Conservation (phyloP, 257 asterid genomes). For the Capsicum chinense region DNA sequence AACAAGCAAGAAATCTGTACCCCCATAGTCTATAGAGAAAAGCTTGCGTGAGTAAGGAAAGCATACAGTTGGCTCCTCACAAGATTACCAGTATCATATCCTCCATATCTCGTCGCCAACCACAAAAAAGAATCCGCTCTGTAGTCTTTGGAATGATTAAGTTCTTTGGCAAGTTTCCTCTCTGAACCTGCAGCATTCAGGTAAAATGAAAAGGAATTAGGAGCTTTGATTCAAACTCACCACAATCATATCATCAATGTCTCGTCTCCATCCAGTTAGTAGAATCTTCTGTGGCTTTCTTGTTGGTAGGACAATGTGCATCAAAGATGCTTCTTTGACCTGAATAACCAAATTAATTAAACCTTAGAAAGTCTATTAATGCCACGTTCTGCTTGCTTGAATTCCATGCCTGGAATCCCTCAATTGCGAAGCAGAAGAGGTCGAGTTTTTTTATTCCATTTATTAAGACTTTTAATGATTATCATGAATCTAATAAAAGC, state of each 20-base stretch:
- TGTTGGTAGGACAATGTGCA: constrained; percentile 70
- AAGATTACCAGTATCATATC: constrained; percentile 86
- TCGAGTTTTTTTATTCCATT: constrained; percentile 22
- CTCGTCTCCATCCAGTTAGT: constrained; percentile 97
- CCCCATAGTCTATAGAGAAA: constrained; percentile 42
- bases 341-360: constrained; percentile 85
- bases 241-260: constrained; percentile 98
- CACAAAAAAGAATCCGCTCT: constrained; percentile 90
- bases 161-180: constrained; percentile 73
- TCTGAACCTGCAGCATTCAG: constrained; percentile 79
- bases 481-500: constrained; percentile 25
- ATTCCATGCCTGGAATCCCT: constrained; percentile 51
- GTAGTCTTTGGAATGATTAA: constrained; percentile 61
- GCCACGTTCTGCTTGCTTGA: constrained; percentile 58
- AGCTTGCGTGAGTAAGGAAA: constrained; percentile 41
- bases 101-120: constrained; percentile 97
- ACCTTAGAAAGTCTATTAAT: constrained; percentile 61
- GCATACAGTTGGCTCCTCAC: constrained; percentile 49
- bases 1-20: constrained; percentile 37
- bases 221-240: constrained; percentile 73
- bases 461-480: constrained; percentile 12
- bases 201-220: constrained; percentile 76
- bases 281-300: constrained; percentile 94
- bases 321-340: constrained; percentile 83
- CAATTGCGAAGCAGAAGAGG: constrained; percentile 41